Evolutionary conservation across 768 basidiomycete genomes (phyloP).

Genomic region (Termitomyces sp.): DNA sequence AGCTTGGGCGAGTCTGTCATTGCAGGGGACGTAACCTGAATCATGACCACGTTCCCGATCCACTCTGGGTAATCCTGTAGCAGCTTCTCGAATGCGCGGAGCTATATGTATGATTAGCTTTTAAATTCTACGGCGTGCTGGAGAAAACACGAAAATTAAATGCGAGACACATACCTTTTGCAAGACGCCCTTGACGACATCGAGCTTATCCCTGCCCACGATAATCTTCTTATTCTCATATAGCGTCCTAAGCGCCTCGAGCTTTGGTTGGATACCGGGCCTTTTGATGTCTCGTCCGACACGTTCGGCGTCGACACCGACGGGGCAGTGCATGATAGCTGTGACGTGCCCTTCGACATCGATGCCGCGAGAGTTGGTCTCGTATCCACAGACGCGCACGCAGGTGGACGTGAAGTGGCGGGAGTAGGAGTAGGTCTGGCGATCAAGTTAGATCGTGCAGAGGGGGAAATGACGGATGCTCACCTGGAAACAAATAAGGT

Average conservation of each 20-base stretch:
- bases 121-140: neutral
- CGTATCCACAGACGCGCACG: slow-evolving; percentile 94
- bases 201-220: slow-evolving; percentile 94
- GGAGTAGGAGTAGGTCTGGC: slow-evolving; percentile 86
- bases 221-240: slow-evolving; percentile 99
- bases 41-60: slow-evolving; percentile 91
- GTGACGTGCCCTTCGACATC: slow-evolving; percentile 87
- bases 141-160: too few species aligned
- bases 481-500: slow-evolving; percentile 92
- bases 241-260: slow-evolving; percentile 74
- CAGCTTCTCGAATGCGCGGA: slow-evolving; percentile 94
- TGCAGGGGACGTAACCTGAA: too few species aligned
- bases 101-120: slow-evolving; percentile 32
- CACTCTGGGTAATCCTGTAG: slow-evolving; percentile 93
- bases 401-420: slow-evolving; percentile 95
- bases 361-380: slow-evolving; percentile 66
- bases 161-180: slow-evolving; percentile 88
- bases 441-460: neutral
- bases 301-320: slow-evolving; percentile 91
- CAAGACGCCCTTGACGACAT: slow-evolving; percentile 96
- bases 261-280: slow-evolving; percentile 86
- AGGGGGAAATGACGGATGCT: slow-evolving; percentile 4
- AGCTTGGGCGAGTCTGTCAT: too few species aligned
- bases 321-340: slow-evolving; percentile 85
- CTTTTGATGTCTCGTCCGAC: slow-evolving; percentile 77